Evolutionary conservation across 2,329 filamentous ascomycete species (phyloP).

Genomic region (Colletotrichum sp.): DNA sequence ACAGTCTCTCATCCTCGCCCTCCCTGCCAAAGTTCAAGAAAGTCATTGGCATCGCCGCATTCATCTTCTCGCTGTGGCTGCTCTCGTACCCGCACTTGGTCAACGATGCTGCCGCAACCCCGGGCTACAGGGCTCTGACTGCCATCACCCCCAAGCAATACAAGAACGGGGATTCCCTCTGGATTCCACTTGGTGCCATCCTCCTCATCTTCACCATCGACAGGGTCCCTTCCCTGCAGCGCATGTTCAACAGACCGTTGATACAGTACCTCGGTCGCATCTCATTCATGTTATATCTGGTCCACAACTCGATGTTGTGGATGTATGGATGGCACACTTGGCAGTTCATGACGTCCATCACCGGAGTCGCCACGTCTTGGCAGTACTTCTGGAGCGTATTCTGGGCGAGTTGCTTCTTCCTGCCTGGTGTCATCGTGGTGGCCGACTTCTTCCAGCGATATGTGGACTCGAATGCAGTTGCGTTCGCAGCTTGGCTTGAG

Average conservation of each 20-base stretch:
- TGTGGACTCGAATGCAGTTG: neutral
- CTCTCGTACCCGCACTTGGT: neutral
- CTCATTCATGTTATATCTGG: slow-evolving; percentile 67
- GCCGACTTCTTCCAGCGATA: slow-evolving; percentile 8
- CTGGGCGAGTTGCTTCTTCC: neutral
- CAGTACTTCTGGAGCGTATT: neutral
- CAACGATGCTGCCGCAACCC: neutral
- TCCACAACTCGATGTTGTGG: slow-evolving; percentile 68
- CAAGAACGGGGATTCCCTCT: neutral
- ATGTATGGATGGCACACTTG: slow-evolving; percentile 46
- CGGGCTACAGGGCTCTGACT: neutral
- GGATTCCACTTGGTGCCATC: neutral
- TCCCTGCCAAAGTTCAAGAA: neutral
- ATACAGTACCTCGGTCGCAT: slow-evolving; percentile 68
- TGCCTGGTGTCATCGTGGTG: neutral
- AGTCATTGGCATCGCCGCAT: neutral
- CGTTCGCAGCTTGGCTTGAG: slow-evolving; percentile 6
- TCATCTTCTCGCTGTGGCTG: neutral
- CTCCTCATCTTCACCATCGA: slow-evolving; percentile 1
- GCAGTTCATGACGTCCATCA: neutral
- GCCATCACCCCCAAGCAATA: neutral
- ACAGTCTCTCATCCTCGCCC: neutral
- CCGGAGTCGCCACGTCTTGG: neutral
- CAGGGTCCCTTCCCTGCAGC: slow-evolving; percentile 50
- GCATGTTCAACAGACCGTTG: slow-evolving; percentile 63